Evolutionary conservation across 352 stramenopile species (phyloP), one percentile per base, ranked within the genome.

Genomic region (Globisporangium spiculum): DNA sequence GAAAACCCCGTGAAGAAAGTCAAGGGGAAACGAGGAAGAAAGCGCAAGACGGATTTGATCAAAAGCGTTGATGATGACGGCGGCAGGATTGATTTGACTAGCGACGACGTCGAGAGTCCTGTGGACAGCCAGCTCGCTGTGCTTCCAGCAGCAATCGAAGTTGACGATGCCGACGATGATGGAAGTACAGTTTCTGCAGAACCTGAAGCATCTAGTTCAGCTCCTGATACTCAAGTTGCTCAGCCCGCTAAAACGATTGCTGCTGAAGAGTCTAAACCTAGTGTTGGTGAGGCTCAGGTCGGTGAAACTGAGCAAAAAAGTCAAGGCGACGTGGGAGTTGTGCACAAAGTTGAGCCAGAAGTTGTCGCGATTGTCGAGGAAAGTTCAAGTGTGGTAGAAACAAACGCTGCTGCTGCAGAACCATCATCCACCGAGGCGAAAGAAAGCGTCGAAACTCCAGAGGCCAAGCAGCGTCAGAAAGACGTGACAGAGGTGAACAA

Each of bases 21-120:
- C 22, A 71, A 68, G 24, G 54, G 74, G 8, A 80, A 63, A 62
- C 63, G 69, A 27, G 76, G 46, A 10, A 57, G 62, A 24, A 62
- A 62, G 34, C 68, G 65, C 58, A 68, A 46, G 36, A 41, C 50
- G 3, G 62, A 32, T 22, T 9, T n/a, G 10, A 55, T 12, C 36
- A 54, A 68, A 12, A 41, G n/a, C 6, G 44, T 73, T 20, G 60
- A 60, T 14, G 68, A 9, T 56, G 66, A 20, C n/a, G 27, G 22
- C n/a, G 61, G n/a, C n/a, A 64, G 73, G 24, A 70, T 82, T 41
- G 75, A 80, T 36, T 68, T 81, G 34, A 77, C 73, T 16, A 65
- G 55, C 20, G 69, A 76, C 20, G 55, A 72, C 44, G 63, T 58
- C 10, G 55, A 44, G 30, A 57, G 56, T 22, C 6, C 14, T 6